phyloP scores from a whole-genome alignment of 1,284 basidiomycete genomes.

The Boletus semigastroideus region DNA sequence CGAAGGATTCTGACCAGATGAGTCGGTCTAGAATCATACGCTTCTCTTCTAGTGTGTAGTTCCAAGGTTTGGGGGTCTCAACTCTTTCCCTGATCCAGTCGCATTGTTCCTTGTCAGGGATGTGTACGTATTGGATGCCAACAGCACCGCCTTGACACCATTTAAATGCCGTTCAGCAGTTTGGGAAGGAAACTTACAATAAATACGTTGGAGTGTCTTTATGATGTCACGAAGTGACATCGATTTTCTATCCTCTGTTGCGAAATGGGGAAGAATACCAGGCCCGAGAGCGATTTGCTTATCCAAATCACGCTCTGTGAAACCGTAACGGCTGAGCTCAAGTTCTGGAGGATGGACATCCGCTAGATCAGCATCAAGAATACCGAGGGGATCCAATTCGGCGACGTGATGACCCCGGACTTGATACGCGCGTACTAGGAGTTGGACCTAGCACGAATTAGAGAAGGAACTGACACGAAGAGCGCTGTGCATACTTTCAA shows the following conservation, averaged over 20 bases:
- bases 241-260: constrained; percentile 77
- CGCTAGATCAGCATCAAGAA: constrained; percentile 85
- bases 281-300: constrained; percentile 95
- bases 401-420: constrained; percentile 97
- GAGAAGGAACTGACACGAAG: not conserved
- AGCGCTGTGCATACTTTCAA: constrained; percentile 67
- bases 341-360: constrained; percentile 81
- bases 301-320: constrained; percentile 90
- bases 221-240: constrained; percentile 95
- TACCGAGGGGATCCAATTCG: constrained; percentile 93
- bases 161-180: not conserved
- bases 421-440: constrained; percentile 97
- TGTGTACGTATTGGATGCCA: constrained; percentile 98
- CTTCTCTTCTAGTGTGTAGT: constrained; percentile 97
- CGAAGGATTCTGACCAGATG: constrained; percentile 99
- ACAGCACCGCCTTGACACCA: constrained; percentile 77
- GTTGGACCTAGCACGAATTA: constrained; percentile 70
- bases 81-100: constrained; percentile 99
- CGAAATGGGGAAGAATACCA: constrained; percentile 95
- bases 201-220: constrained; percentile 89
- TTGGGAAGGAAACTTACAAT: constrained; percentile 63
- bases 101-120: constrained; percentile 97
- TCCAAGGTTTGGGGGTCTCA: constrained; percentile 97
- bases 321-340: constrained; percentile 91
- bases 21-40: constrained; percentile 98